Conservation (phyloP, 495 filamentous ascomycete genomes). For the Aeminium ludgeri region DNA sequence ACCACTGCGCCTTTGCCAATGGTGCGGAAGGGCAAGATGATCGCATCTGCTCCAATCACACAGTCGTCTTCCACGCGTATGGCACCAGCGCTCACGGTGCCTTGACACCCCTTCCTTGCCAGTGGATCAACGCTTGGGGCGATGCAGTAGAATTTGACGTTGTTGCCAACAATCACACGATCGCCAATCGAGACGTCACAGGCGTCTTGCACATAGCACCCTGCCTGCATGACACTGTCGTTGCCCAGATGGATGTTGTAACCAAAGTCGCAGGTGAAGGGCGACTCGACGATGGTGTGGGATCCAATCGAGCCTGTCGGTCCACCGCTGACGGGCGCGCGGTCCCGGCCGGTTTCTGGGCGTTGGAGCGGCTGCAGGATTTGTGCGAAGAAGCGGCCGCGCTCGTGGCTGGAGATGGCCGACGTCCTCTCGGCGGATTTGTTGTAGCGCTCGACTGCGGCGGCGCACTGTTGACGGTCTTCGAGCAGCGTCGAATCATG, state of each 20-base stretch:
- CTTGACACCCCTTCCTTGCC: slow-evolving; percentile 55
- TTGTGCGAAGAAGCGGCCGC: slow-evolving; percentile 61
- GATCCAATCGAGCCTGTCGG: slow-evolving; percentile 52
- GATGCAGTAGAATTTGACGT: slow-evolving; percentile 62
- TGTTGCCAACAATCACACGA: slow-evolving; percentile 66
- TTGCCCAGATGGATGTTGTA: slow-evolving; percentile 85
- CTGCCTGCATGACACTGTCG: slow-evolving; percentile 68
- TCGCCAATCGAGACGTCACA: slow-evolving; percentile 58
- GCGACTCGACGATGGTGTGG: slow-evolving; percentile 66
- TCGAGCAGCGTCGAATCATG: slow-evolving; percentile 62
- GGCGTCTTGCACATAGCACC: slow-evolving; percentile 77
- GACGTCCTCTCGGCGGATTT: slow-evolving; percentile 31
- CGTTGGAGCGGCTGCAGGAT: slow-evolving; percentile 32
- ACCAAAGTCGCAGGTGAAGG: slow-evolving; percentile 89
- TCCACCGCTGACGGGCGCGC: slow-evolving; percentile 10
- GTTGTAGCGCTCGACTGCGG: slow-evolving; percentile 77
- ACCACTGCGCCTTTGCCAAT: slow-evolving; percentile 26
- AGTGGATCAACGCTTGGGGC: slow-evolving; percentile 62
- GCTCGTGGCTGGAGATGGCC: slow-evolving; percentile 61
- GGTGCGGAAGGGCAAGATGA: slow-evolving; percentile 43
- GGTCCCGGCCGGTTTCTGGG: neutral
- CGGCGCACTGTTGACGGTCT: slow-evolving; percentile 74
- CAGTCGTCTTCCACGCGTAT: slow-evolving; percentile 79
- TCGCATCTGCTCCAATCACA: slow-evolving; percentile 72
- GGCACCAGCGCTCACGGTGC: slow-evolving; percentile 50